Base-by-base conservation (phyloP, 169 alveolate species). In the Plasmodium berghei region DNA sequence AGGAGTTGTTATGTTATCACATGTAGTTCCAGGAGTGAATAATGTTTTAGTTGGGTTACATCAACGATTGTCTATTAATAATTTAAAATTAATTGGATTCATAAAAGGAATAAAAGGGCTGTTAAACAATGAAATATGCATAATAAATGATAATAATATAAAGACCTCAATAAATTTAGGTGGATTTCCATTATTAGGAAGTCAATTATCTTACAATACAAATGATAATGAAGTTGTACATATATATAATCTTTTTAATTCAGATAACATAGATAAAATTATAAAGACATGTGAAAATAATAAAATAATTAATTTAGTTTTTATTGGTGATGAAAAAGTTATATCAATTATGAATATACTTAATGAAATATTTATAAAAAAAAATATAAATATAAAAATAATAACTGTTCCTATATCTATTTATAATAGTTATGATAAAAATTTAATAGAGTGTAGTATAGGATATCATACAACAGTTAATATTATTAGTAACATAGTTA, bases 311-410 rank as follows among this genome's bases (percentile, higher is more conserved):
- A 45, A 74, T 49, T 74, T 74, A 61, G 88, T 74, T 10, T 74
- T 74, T 9, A 74, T 74, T 2, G 88, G 88, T 42, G 88, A 74
- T 74, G 88, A 74, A 74, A 61, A 74, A 22, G 88, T 74, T 9
- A 42, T 74, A 46, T 46, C 66, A 5, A 6, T 59, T 59, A 74
- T 74, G 88, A 74, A 74, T 45, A 74, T 74, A 16, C 55, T 74
- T 18, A 74, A 74, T 61, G 88, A 74, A 10, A 46, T 59, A 5
- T 74, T 74, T 74, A 61, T 74, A 18, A 74, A 74, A 20, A 61
- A 45, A 20, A 63, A 46, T 20, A 18, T 42, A 4, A 40, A 74
- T 34, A 62, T 74, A 22, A 61, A 61, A 61, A 74, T 74, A 16
- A 40, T 52, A n/a, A 20, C 88, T 2, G 64, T 74, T 12, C 88